A percentile compares a stretch with the other conserved stretches of the same genome.
Evolutionary conservation across 2,329 filamentous ascomycete species (phyloP).

Genomic region (Colletotrichum acutatum): DNA sequence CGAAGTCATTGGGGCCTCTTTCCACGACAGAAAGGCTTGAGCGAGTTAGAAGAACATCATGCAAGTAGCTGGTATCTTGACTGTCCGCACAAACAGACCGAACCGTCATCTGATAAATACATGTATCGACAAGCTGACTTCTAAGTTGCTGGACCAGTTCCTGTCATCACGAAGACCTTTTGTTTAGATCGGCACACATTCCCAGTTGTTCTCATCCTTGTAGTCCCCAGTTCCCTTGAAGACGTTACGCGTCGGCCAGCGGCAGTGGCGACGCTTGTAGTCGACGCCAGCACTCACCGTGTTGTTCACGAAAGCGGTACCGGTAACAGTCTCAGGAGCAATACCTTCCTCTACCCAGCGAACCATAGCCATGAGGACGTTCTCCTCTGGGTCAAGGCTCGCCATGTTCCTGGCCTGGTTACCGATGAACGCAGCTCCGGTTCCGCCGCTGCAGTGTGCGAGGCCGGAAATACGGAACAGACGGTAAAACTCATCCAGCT

Average conservation of each 20-base stretch:
- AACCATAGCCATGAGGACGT: slow-evolving; percentile 57
- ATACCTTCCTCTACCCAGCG: slow-evolving; percentile 56
- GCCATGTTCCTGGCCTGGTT: slow-evolving; percentile 38
- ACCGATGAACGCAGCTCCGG: slow-evolving; percentile 49
- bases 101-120: no score
- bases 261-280: slow-evolving; percentile 47
- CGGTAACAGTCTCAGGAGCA: slow-evolving; percentile 52
- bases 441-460: slow-evolving; percentile 59
- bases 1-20: no score
- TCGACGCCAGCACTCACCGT: slow-evolving; percentile 39
- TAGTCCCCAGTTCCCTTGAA: slow-evolving; percentile 38
- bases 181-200: background rate
- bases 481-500: slow-evolving; percentile 58
- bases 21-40: no score
- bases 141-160: background rate
- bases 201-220: slow-evolving; percentile 33
- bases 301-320: slow-evolving; percentile 45
- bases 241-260: slow-evolving; percentile 45
- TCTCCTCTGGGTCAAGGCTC: slow-evolving; percentile 49
- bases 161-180: background rate
- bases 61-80: no score
- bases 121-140: background rate
- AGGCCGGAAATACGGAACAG: slow-evolving; percentile 65
- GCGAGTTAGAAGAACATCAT: no score
- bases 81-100: no score